phyloP scores from a whole-genome alignment of 1,139 yeast genomes.

The Geotrichum klebahnii region DNA sequence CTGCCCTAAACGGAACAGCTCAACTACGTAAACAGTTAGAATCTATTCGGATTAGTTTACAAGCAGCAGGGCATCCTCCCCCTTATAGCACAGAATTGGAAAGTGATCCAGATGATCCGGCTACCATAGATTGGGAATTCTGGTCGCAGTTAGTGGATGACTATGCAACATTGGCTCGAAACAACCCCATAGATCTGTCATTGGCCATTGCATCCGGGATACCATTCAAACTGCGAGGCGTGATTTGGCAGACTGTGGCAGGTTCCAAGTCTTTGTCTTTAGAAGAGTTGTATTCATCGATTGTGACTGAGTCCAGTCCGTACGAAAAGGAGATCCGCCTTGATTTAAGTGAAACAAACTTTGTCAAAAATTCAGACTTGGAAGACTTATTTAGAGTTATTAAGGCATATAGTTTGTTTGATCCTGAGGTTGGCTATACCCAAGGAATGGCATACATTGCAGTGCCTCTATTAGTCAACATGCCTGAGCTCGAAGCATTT shows the following conservation, averaged over 20 bases:
- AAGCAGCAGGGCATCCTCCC: background rate
- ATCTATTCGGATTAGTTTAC: slow-evolving; percentile 31
- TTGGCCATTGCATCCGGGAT: slow-evolving; percentile 67
- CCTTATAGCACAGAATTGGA: slow-evolving; percentile 26
- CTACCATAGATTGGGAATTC: slow-evolving; percentile 50
- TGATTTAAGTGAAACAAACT: slow-evolving; percentile 80
- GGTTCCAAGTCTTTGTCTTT: slow-evolving; percentile 67
- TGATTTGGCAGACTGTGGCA: slow-evolving; percentile 86
- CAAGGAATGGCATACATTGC: slow-evolving; percentile 95
- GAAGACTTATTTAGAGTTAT: slow-evolving; percentile 69
- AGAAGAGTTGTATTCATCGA: slow-evolving; percentile 61
- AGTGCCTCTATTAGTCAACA: slow-evolving; percentile 76
- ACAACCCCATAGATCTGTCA: slow-evolving; percentile 57
- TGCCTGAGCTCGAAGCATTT: slow-evolving; percentile 81
- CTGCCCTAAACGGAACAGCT: slow-evolving; percentile 46
- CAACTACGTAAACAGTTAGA: slow-evolving; percentile 44
- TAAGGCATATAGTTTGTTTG: slow-evolving; percentile 79
- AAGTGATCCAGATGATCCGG: slow-evolving; percentile 36
- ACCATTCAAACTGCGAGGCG: slow-evolving; percentile 79
- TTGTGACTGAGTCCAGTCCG: slow-evolving; percentile 51
- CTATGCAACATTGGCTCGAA: slow-evolving; percentile 61
- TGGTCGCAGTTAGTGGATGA: slow-evolving; percentile 81
- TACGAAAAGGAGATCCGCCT: slow-evolving; percentile 76
- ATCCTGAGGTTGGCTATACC: slow-evolving; percentile 92
- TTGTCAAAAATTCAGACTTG: slow-evolving; percentile 51